Evolutionary conservation across 2,329 filamentous ascomycete genomes (phyloP), one percentile per base, ranked within the genome.

Genomic region (Fusarium avenaceum): DNA sequence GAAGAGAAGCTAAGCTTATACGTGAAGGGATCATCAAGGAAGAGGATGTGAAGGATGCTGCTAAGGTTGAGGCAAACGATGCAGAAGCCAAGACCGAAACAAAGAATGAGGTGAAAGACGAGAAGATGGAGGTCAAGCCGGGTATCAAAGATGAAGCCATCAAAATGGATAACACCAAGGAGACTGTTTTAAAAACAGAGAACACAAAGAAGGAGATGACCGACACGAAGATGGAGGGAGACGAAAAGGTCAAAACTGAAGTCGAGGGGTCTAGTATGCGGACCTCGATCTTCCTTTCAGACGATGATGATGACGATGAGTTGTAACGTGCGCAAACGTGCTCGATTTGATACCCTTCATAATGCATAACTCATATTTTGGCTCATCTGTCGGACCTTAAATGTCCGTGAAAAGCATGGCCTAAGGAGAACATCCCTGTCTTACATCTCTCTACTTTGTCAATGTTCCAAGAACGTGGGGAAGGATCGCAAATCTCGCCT

Each of bases 1-100:
- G 84, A 70, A 84, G 94, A 67, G 85, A 88, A 75, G 85, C 85
- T 62, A 81, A 81, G 70, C 54, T 89, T 40, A 75, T 77, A 39
- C 76, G 72, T 24, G 74, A 76, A 44, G 69, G 63, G 8, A 50
- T 70, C 5, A 35, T 72, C 22, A 57, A 72, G 40, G 73, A 75
- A 35, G 48, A 75, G 26, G 75, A 74, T 24, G 67, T 69, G 45
- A 63, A 74, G 39, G 50, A 74, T 22, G 74, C 73, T 30, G 63
- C 67, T 44, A 63, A 75, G 11, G 19, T 24, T 2, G 46, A 47
- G 22, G 30, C 33, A 13, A 43, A 44, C 20, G 58, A 69, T 7
- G 48, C 32, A 4, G 62, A 58, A 11, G 7, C 46, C 35, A 65
- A 72, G n/a, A 51, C 45, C 15, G 57, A 57, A 19, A 24, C 51